Conservation (phyloP, 345 rosid species). For the Hypericum perforatum region DNA sequence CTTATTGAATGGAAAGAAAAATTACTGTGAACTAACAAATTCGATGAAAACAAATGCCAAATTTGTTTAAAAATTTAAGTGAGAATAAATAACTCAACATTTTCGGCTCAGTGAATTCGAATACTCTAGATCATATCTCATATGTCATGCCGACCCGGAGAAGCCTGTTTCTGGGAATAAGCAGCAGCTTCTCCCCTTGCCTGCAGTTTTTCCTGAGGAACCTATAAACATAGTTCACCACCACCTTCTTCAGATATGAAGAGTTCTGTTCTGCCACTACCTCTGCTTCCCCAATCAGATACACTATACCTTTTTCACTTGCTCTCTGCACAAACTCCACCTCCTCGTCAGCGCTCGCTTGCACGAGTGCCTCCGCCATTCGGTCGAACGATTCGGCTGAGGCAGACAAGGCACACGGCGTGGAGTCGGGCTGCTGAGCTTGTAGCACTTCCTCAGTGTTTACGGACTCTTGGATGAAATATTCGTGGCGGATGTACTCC, state of each 20-base stretch:
- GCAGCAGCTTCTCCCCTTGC: constrained; percentile 16
- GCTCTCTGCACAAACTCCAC: constrained; percentile 14
- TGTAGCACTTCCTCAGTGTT: constrained; percentile 16
- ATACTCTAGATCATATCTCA: no score
- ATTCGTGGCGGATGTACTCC: constrained; percentile 20
- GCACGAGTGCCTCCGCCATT: constrained; percentile 8
- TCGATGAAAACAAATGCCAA: no score
- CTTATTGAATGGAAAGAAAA: no score
- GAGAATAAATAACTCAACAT: no score
- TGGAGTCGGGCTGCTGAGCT: constrained; percentile 7
- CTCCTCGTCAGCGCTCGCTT: constrained; percentile 14
- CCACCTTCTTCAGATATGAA: constrained; percentile 16
- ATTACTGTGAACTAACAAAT: no score
- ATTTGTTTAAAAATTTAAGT: no score
- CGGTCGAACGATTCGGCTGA: constrained; percentile 11
- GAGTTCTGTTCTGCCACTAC: constrained; percentile 18
- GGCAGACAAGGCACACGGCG: constrained; percentile 9
- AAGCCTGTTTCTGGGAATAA: constrained; percentile 20
- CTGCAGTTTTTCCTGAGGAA: constrained; percentile 22
- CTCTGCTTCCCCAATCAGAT: constrained; percentile 18
- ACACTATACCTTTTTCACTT: constrained; percentile 22
- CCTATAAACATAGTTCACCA: constrained; percentile 20
- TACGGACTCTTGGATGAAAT: constrained; percentile 20
- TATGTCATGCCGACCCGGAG: constrained; percentile 13
- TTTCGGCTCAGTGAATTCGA: no score